Conservation (phyloP, 768 basidiomycete genomes). For the Suillus brevipes region DNA sequence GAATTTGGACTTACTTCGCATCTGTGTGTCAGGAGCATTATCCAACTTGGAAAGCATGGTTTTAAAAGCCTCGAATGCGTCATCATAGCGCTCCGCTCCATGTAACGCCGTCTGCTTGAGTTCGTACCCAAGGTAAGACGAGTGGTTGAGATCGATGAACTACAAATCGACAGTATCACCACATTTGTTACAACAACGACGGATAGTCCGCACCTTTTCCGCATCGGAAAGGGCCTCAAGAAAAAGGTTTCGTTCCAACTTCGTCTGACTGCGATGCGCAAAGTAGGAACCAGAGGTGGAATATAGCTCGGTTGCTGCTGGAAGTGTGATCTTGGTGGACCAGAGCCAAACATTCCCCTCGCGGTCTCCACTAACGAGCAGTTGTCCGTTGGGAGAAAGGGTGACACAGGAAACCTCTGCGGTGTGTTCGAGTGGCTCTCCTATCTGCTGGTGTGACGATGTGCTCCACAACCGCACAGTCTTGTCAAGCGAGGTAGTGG, state of each 20-base stretch:
- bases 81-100: neutral
- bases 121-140: neutral
- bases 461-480: conserved; percentile 61
- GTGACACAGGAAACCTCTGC: neutral
- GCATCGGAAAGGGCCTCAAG: neutral
- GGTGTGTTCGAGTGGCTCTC: neutral
- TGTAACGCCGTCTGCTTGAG: neutral
- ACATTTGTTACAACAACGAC: neutral
- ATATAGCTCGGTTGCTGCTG: neutral
- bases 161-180: neutral
- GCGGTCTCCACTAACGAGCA: neutral
- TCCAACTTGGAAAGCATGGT: neutral
- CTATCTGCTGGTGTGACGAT: neutral
- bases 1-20: neutral
- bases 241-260: neutral
- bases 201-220: neutral
- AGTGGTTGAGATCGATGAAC: neutral
- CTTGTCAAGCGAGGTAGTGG: neutral
- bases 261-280: neutral
- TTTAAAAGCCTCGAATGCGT: neutral
- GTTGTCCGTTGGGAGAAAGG: neutral
- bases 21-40: neutral
- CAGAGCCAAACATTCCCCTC: neutral
- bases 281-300: neutral
- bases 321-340: neutral